These are phyloP conservation scores for Porphyrellus cyaneotinctus DNA, from an alignment of 768 basidiomycete genomes.

Conservation along the genomic window DNA sequence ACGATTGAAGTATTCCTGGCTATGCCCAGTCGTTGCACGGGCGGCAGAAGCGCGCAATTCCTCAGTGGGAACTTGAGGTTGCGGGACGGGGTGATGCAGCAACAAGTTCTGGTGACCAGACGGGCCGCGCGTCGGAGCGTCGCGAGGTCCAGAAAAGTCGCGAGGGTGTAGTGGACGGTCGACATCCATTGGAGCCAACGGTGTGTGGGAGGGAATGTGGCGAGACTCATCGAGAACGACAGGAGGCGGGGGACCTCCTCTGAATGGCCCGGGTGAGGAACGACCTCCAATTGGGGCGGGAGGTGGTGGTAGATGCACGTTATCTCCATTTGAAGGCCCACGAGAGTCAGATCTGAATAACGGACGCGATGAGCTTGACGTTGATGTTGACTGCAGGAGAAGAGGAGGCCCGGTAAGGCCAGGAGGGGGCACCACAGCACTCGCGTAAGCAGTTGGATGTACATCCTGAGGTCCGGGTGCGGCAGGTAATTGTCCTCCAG, in stretches of 20 bases:
- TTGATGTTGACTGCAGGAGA: constrained; percentile 46
- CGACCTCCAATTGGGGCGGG: constrained; percentile 45
- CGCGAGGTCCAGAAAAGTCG: constrained; percentile 52
- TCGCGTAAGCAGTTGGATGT: constrained; percentile 91
- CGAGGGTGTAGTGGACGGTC: constrained; percentile 55
- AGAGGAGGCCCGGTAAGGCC: constrained; percentile 66
- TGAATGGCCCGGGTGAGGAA: constrained; percentile 70
- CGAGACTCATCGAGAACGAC: constrained; percentile 73
- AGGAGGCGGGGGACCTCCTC: constrained; percentile 80
- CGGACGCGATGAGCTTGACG: constrained; percentile 32
- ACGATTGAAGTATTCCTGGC: constrained; percentile 55
- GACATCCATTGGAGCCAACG: constrained; percentile 74
- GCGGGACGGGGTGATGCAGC: constrained; percentile 66
- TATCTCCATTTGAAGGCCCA: constrained; percentile 42
- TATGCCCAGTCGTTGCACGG: constrained; percentile 40
- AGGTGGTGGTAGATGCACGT: constrained; percentile 55
- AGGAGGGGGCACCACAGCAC: constrained; percentile 66
- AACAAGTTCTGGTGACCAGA: constrained; percentile 52
- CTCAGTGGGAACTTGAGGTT: constrained; percentile 51
- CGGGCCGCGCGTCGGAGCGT: constrained; percentile 46
- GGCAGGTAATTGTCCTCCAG: constrained; percentile 72
- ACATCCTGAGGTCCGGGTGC: constrained; percentile 94
- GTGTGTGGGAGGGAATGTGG: constrained; percentile 63
- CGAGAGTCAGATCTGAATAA: constrained; percentile 66
- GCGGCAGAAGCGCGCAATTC: constrained; percentile 43